A percentile compares a stretch with the other conserved stretches of the same genome.
These are phyloP conservation scores for Scytalidium lignicola DNA, from an alignment of 2,329 filamentous ascomycete species.

Conservation along the genomic window DNA sequence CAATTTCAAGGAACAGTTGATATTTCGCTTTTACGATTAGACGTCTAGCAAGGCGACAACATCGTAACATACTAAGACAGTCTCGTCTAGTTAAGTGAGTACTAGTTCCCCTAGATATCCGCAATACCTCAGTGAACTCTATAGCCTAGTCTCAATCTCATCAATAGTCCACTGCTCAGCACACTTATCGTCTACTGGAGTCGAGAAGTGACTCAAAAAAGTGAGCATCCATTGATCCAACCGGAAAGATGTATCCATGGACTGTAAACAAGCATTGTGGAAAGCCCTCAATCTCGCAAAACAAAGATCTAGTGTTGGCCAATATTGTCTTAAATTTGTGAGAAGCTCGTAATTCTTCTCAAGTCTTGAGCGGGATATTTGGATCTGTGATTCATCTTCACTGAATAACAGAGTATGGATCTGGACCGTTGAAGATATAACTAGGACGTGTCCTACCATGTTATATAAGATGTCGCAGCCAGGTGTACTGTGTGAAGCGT, in stretches of 20 bases:
- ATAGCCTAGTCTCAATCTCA: neutral
- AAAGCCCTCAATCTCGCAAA: constrained; percentile 36
- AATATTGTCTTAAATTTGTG: constrained; percentile 34
- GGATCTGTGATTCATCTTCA: constrained; percentile 30
- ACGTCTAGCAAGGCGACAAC: too few species aligned
- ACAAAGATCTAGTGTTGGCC: constrained; percentile 34
- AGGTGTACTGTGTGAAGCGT: constrained; percentile 30
- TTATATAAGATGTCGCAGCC: constrained; percentile 37
- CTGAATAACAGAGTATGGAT: constrained; percentile 41
- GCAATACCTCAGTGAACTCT: neutral
- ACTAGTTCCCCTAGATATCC: too few species aligned
- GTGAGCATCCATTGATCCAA: constrained; percentile 38
- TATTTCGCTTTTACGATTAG: too few species aligned
- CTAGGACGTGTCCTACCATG: constrained; percentile 41
- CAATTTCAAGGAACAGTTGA: too few species aligned
- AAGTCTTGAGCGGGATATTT: constrained; percentile 30
- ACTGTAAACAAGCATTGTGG: constrained; percentile 35
- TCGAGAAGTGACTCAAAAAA: constrained; percentile 30
- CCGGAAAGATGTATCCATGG: constrained; percentile 32
- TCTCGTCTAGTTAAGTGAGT: too few species aligned
- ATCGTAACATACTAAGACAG: too few species aligned
- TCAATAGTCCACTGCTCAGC: neutral
- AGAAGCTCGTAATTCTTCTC: constrained; percentile 41
- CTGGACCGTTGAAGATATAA: constrained; percentile 41
- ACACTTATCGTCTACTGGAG: constrained; percentile 24